Evolutionary conservation across 148 eudicot genomes (phyloP), one percentile per base, ranked within the genome.

Genomic region (Vaccinium vitisidaea): DNA sequence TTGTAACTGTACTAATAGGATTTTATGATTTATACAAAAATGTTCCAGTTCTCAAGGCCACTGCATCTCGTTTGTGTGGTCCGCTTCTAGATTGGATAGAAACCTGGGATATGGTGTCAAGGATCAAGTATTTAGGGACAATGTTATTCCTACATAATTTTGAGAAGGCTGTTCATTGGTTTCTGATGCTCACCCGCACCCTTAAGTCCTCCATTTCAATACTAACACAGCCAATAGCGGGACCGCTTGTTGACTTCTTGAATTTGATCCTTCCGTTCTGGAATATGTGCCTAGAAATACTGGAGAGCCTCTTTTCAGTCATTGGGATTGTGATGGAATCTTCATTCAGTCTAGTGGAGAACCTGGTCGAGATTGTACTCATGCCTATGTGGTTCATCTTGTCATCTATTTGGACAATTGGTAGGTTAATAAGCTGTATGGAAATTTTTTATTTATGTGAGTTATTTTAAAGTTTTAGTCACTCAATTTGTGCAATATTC

Each of bases 41-140:
- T 89, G 98, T 97, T 83, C 98, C 98, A 27, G 93, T 97, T 86
- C 93, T 97, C 56, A 95, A 97, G 90, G 98, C 93, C 52, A 93
- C 99, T 39, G 98, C 98, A 56, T 92, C 99, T 84, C 92, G 90
- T 87, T 88, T 97, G 86, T 94, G 93, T 87, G 98, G 99, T 54
- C 99, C 99, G 46, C 88, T 97, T 75, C 90, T 97, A 83, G 94
- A 92, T 86, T 97, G 99, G 99, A 95, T 97, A 88, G 99, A 97
- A 90, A 93, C 95, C 75, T 93, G 97, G 98, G 99, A 97, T 79
- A 97, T 97, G 99, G 88, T 92, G 32, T 90, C 99, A 59, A 94
- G 99, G 89, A 92, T 97, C 71, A 93, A 91, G 87, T 97, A 92
- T 83, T 88, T 97, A 89, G 99, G 99, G 73, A 97, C 99, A 23